These are phyloP conservation scores for Fusarium xyrophilum DNA, from an alignment of 2,329 filamentous ascomycete genomes.

Conservation along the genomic window DNA sequence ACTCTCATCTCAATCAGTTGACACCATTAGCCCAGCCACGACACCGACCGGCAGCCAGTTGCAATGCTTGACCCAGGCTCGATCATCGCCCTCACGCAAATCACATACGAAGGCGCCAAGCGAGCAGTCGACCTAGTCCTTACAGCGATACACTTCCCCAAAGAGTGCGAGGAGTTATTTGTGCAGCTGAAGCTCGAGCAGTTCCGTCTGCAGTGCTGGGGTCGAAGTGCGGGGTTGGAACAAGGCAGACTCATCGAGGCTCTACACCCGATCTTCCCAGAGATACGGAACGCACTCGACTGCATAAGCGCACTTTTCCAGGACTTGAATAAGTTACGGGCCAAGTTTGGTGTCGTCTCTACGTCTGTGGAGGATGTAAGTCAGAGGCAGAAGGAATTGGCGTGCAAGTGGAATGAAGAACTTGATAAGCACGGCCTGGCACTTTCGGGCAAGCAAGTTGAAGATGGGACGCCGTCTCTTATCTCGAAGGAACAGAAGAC, in stretches of 20 bases:
- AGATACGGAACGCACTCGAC: background rate
- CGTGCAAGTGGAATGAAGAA: background rate
- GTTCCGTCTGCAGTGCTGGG: background rate
- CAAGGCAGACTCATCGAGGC: background rate
- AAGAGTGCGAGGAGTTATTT: background rate
- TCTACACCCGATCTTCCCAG: background rate
- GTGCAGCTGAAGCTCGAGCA: background rate
- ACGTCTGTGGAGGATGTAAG: background rate
- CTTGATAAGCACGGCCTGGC: background rate
- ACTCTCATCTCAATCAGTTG: too few species aligned
- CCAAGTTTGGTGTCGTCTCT: background rate
- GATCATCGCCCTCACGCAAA: background rate
- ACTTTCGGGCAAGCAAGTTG: background rate
- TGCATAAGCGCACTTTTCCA: background rate
- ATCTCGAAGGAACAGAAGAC: background rate
- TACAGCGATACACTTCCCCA: background rate
- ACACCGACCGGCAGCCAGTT: accelerated
- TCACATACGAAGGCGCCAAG: background rate
- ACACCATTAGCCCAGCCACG: accelerated
- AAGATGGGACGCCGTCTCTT: accelerated
- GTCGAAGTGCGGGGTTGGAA: background rate
- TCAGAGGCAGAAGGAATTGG: background rate
- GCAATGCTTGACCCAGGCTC: background rate
- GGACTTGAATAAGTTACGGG: background rate
- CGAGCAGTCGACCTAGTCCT: background rate